These are phyloP conservation scores for Rhododendron henanense DNA, from an alignment of 148 eudicot genomes.

Conservation along the genomic window DNA sequence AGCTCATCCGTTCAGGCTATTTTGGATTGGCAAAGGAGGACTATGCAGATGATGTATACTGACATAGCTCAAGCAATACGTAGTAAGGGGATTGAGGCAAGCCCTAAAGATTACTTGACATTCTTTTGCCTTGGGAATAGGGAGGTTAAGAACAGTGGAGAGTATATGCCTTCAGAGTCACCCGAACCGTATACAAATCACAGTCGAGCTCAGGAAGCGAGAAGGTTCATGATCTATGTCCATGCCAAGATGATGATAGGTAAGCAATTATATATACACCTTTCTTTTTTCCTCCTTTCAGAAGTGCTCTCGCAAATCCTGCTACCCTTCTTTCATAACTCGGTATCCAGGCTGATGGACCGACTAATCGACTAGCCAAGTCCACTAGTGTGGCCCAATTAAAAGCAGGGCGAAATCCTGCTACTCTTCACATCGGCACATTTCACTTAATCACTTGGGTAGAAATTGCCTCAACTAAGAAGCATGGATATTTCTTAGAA, in stretches of 20 bases:
- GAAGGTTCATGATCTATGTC: constrained; percentile 29
- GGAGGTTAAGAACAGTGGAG: constrained; percentile 31
- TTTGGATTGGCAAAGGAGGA: constrained; percentile 55
- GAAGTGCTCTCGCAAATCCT: neutral
- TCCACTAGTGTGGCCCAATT: too few relatives aligned
- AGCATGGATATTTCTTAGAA: too few relatives aligned
- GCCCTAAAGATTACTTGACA: constrained; percentile 39
- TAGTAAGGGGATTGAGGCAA: constrained; percentile 36
- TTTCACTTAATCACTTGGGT: too few relatives aligned
- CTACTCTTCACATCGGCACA: too few relatives aligned
- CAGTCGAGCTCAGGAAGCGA: constrained; percentile 29
- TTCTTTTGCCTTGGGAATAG: constrained; percentile 54
- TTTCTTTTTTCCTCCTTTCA: neutral
- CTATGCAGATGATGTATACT: constrained; percentile 57
- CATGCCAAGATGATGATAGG: constrained; percentile 66
- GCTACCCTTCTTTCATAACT: neutral
- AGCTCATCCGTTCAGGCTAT: constrained; percentile 48
- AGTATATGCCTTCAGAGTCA: constrained; percentile 32
- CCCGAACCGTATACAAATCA: constrained; percentile 42
- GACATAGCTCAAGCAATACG: constrained; percentile 39
- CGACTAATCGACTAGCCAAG: too few relatives aligned
- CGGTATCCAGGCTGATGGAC: too few relatives aligned
- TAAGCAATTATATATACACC: constrained; percentile 4
- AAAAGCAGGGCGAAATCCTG: too few relatives aligned
- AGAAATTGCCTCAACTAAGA: too few relatives aligned